Evolutionary conservation across 495 filamentous ascomycete species (phyloP).

Genomic region (Neurospora cerealis): DNA sequence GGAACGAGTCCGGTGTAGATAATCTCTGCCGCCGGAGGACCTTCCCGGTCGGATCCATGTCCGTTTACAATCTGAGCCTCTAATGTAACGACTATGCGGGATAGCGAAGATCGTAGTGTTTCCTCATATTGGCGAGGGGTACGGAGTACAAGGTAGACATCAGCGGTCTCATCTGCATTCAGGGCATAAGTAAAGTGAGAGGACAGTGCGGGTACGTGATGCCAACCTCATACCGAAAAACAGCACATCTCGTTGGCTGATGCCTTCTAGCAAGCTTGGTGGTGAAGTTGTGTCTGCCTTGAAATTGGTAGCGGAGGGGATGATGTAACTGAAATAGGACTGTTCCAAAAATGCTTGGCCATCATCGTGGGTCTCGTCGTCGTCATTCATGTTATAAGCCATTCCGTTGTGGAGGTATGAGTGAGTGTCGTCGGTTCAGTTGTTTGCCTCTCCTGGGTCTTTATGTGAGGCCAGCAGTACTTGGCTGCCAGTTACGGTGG

Average conservation of each 20-base stretch:
- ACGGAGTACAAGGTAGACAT: constrained; percentile 61
- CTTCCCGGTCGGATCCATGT: constrained; percentile 31
- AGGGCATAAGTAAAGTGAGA: constrained; percentile 51
- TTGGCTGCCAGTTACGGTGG: background rate
- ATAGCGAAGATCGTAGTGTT: constrained; percentile 48
- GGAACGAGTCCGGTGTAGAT: constrained; percentile 55
- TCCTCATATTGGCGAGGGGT: constrained; percentile 53
- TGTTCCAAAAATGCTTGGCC: constrained; percentile 53
- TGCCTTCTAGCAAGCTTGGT: constrained; percentile 10
- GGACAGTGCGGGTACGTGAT: constrained; percentile 23
- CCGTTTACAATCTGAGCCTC: constrained; percentile 64
- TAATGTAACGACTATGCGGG: constrained; percentile 53
- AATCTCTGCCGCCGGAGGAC: constrained; percentile 47
- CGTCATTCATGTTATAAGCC: constrained; percentile 1
- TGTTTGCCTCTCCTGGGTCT: background rate
- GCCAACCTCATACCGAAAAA: constrained; percentile 56
- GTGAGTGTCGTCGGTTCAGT: background rate
- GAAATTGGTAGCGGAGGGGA: constrained; percentile 60
- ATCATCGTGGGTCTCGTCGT: background rate
- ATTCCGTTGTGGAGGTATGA: constrained; percentile 8
- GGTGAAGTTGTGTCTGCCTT: constrained; percentile 47
- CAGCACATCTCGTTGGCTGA: constrained; percentile 41
- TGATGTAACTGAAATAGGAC: constrained; percentile 66
- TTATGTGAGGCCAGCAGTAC: background rate
- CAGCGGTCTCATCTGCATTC: constrained; percentile 65